Base-by-base conservation (phyloP, 805 yeast species). In the Sungouiella blattae region DNA sequence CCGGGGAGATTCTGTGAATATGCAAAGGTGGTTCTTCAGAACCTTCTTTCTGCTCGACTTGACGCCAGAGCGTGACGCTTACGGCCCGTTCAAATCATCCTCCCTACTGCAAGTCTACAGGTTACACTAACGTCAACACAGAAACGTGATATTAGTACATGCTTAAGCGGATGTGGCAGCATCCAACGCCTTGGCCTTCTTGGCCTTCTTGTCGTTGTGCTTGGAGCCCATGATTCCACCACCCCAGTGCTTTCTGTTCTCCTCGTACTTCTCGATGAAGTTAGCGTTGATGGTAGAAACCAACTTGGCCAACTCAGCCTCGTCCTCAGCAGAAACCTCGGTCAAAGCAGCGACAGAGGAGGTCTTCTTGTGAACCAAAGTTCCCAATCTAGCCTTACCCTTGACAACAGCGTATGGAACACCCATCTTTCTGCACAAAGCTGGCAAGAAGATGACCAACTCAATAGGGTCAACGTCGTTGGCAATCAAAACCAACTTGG, bases 401-500 rank as follows among this genome's bases (percentile, higher is more conserved):
- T 88, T 88, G 66, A 89, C 86, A 66, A 89, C 84, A 51, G 98
- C 97, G 80, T 89, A 89, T 69, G 98, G 98, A 52, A 93, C 89
- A 76, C 97, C 98, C 94, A 91, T 81, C 84, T 93, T 93, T 78
- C 91, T 87, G 79, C 97, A 91, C 66, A 91, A 80, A 72, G 98
- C 97, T 67, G 98, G 98, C 60, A 91, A 77, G 84, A 87, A 91
- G 62, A 91, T 77, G 55, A 91, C 98, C 66, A 91, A 79, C 78
- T 91, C 98, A 64, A 91, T 86, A 65, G 98, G 98, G 79, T 91
- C 98, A 60, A 91, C 98, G 59, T 91, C 98, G 78, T 91, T 84
- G 69, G 98, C 98, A 62, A 91, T 91, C 71, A 91, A 80, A 48
- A 91, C 97, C 60, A 91, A 80, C 75, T 87, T 87, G 55, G 96